phyloP scores from a whole-genome alignment of 1,284 basidiomycete species.

The Ustilago esculenta region DNA sequence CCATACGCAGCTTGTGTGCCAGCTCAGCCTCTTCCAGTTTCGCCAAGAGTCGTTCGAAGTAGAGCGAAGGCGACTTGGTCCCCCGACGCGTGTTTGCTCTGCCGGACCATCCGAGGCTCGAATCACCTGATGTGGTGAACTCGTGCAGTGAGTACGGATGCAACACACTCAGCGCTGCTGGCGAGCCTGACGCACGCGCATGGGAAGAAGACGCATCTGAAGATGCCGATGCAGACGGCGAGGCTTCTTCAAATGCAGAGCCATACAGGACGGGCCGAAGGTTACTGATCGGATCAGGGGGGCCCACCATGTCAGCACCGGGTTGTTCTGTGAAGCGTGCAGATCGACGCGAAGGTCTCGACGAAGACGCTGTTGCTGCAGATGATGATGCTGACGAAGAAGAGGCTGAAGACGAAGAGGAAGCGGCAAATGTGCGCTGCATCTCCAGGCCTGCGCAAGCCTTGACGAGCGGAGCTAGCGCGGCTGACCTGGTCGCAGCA shows the following conservation, averaged over 20 bases:
- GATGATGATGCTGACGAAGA: conserved; percentile 1
- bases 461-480: not conserved
- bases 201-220: conserved; percentile 2
- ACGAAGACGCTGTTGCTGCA: conserved; percentile 4
- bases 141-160: conserved; percentile 64
- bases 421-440: not conserved
- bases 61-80: conserved; percentile 22
- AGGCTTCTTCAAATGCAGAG: conserved; percentile 39
- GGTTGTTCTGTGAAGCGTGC: conserved; percentile 38
- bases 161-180: conserved; percentile 21
- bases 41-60: conserved; percentile 43
- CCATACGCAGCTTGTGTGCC: conserved; percentile 52
- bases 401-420: conserved; percentile 4
- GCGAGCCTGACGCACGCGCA: conserved; percentile 1
- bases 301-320: conserved; percentile 54
- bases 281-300: conserved; percentile 59
- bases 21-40: conserved; percentile 60
- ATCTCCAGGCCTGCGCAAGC: not conserved
- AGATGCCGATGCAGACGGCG: conserved; percentile 5
- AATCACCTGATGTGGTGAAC: conserved; percentile 42
- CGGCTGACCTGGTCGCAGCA: not conserved
- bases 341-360: conserved; percentile 17
- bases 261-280: conserved; percentile 62
- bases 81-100: not conserved
- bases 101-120: conserved; percentile 7